Evolutionary conservation across 306 rosid species (phyloP).

Genomic region (Cucumis cinereus): DNA sequence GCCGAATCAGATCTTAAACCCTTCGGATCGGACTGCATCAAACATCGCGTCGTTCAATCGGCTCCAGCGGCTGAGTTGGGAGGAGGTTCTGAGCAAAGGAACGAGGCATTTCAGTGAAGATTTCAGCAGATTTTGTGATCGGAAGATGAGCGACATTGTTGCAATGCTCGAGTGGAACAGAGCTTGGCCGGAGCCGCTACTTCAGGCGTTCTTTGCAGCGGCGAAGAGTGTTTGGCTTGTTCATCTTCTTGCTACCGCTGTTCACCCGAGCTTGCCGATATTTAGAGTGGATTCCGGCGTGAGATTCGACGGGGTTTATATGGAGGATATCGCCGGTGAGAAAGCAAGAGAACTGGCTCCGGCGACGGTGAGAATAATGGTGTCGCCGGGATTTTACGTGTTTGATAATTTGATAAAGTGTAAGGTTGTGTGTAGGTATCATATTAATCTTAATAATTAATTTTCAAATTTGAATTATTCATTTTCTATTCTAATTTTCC

Average conservation of each 20-base stretch:
- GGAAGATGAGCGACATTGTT: constrained; percentile 93
- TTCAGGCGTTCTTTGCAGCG: constrained; percentile 85
- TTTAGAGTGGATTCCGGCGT: constrained; percentile 57
- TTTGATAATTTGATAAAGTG: constrained; percentile 67
- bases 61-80: constrained; percentile 69
- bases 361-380: constrained; percentile 58
- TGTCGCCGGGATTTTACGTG: constrained; percentile 88
- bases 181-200: constrained; percentile 83
- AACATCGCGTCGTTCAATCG: constrained; percentile 34
- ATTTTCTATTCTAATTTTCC: background rate
- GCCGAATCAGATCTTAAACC: constrained; percentile 37
- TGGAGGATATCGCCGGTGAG: constrained; percentile 86
- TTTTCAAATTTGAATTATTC: background rate
- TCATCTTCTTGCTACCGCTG: constrained; percentile 70
- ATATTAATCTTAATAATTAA: constrained; percentile 12
- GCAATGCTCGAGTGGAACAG: constrained; percentile 87
- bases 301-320: constrained; percentile 56
- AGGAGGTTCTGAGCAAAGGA: constrained; percentile 75
- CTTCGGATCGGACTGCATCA: constrained; percentile 44
- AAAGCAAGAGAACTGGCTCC: constrained; percentile 41
- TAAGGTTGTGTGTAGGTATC: constrained; percentile 84
- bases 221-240: constrained; percentile 83
- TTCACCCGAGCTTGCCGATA: constrained; percentile 57
- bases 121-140: constrained; percentile 77
- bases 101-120: constrained; percentile 91